phyloP scores from a whole-genome alignment of 441 rosid species.

The Populus hybrid region DNA sequence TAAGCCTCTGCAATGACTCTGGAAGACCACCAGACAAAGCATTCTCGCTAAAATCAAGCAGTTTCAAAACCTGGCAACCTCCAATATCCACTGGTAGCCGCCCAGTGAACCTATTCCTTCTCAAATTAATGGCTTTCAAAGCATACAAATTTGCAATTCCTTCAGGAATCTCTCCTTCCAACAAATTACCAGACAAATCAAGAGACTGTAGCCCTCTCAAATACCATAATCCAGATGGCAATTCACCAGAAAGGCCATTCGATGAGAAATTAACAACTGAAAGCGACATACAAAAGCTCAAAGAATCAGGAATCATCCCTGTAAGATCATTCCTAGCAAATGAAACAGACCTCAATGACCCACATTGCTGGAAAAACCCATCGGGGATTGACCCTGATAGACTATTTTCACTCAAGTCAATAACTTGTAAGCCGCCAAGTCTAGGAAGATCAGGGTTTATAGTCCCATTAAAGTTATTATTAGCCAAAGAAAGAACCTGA shows the following conservation, averaged over 20 bases:
- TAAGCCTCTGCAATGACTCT: slow-evolving; percentile 50
- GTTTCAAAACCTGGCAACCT: slow-evolving; percentile 40
- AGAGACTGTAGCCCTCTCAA: slow-evolving; percentile 58
- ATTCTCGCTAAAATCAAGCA: slow-evolving; percentile 63
- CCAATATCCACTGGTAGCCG: slow-evolving; percentile 69
- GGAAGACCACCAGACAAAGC: slow-evolving; percentile 71
- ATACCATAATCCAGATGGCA: slow-evolving; percentile 62
- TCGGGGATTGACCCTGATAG: slow-evolving; percentile 75
- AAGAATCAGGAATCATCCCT: slow-evolving; percentile 66
- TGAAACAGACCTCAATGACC: slow-evolving; percentile 65
- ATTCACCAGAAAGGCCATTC: slow-evolving; percentile 68
- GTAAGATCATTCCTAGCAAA: slow-evolving; percentile 68
- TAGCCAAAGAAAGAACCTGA: slow-evolving; percentile 55
- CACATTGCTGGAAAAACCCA: slow-evolving; percentile 78
- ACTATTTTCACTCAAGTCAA: slow-evolving; percentile 28
- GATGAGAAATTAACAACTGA: slow-evolving; percentile 56
- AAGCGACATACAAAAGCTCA: slow-evolving; percentile 53
- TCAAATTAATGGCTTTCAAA: slow-evolving; percentile 48
- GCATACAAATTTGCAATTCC: slow-evolving; percentile 61
- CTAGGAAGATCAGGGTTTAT: slow-evolving; percentile 63
- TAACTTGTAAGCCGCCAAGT: slow-evolving; percentile 43
- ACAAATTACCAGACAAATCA: slow-evolving; percentile 65
- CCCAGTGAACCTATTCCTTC: slow-evolving; percentile 67
- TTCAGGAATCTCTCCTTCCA: slow-evolving; percentile 63
- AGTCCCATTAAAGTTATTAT: slow-evolving; percentile 67